These are phyloP conservation scores for Mycena citricolor DNA, from an alignment of 1,284 basidiomycete species.

Conservation along the genomic window DNA sequence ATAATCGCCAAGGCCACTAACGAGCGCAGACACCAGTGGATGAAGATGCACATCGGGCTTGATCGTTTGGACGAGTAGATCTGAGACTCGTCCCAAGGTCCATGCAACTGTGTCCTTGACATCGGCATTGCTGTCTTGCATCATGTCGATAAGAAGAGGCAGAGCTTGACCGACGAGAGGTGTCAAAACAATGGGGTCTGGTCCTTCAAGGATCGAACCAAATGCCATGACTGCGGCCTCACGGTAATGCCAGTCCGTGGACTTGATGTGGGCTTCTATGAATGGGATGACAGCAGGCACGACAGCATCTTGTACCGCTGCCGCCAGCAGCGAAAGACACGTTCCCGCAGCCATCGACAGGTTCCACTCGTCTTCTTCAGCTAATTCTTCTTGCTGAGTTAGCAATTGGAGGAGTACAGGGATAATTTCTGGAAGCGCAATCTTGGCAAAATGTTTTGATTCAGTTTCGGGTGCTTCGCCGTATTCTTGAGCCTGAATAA, in stretches of 20 bases:
- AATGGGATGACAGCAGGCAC: slow-evolving; percentile 95
- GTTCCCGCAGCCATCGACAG: slow-evolving; percentile 97
- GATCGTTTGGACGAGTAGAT: slow-evolving; percentile 85
- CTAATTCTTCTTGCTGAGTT: slow-evolving; percentile 94
- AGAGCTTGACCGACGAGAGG: slow-evolving; percentile 95
- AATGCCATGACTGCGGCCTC: slow-evolving; percentile 99
- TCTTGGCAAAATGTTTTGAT: slow-evolving; percentile 91
- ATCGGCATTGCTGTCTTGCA: slow-evolving; percentile 81
- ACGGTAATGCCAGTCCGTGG: slow-evolving; percentile 90
- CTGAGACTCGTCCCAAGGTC: slow-evolving; percentile 96
- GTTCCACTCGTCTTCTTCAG: slow-evolving; percentile 99
- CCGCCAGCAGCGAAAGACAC: slow-evolving; percentile 86
- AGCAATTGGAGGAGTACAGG: slow-evolving; percentile 90
- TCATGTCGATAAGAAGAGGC: slow-evolving; percentile 94
- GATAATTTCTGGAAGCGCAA: slow-evolving; percentile 91
- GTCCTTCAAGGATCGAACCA: slow-evolving; percentile 96
- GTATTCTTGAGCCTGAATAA: slow-evolving; percentile 73
- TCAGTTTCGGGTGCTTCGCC: slow-evolving; percentile 88
- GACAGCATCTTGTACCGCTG: slow-evolving; percentile 88
- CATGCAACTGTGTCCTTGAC: slow-evolving; percentile 98
- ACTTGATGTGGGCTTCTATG: slow-evolving; percentile 95
- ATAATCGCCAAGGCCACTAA: slow-evolving; percentile 63
- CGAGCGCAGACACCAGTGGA: slow-evolving; percentile 81
- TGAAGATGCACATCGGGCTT: slow-evolving; percentile 89
- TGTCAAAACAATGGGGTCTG: slow-evolving; percentile 82